Conservation (phyloP, 305 asterid species). For the Withania somnifera region DNA sequence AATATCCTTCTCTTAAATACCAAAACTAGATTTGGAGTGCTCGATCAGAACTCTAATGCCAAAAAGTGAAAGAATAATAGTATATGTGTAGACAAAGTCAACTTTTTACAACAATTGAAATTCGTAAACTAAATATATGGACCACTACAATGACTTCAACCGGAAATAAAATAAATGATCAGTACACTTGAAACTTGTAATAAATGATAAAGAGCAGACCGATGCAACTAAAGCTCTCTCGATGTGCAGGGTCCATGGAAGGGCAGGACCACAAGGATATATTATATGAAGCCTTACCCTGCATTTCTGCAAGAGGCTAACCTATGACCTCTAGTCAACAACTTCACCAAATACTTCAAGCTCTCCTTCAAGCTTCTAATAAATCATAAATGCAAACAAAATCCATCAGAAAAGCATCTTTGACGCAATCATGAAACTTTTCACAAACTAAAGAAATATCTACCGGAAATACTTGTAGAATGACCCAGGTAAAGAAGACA, state of each 20-base stretch:
- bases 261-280: too few relatives aligned
- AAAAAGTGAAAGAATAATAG: background rate
- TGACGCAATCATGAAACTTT: background rate
- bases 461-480: slow-evolving; percentile 27
- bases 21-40: background rate
- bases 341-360: too few relatives aligned
- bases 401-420: background rate
- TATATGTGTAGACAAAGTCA: background rate
- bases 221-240: too few relatives aligned
- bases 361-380: too few relatives aligned
- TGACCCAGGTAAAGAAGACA: slow-evolving; percentile 14
- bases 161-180: background rate
- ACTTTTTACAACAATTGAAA: background rate
- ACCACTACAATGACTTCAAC: background rate
- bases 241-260: too few relatives aligned
- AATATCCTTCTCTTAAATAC: background rate
- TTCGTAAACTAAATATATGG: background rate
- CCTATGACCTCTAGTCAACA: too few relatives aligned
- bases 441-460: background rate
- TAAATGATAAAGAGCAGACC: too few relatives aligned
- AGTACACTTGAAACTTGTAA: background rate
- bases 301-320: too few relatives aligned
- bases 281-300: too few relatives aligned
- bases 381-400: background rate
- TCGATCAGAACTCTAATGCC: background rate